phyloP scores from a whole-genome alignment of 495 filamentous ascomycete species.

The Tuber calosporum region DNA sequence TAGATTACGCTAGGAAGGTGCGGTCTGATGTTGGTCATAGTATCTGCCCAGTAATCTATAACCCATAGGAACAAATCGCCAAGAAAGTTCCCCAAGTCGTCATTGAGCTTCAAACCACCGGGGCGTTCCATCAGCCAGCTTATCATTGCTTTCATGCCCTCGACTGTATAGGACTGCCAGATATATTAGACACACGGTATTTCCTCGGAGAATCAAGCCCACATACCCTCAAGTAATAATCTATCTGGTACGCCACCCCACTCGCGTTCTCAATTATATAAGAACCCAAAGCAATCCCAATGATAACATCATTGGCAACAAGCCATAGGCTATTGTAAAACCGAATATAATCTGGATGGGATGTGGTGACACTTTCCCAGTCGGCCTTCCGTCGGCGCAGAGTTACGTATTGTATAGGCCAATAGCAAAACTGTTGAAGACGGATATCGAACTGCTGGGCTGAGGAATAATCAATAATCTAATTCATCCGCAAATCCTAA shows the following conservation, averaged over 20 bases:
- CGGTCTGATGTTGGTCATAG: constrained; percentile 57
- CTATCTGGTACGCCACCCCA: constrained; percentile 77
- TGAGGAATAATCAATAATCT: constrained; percentile 13
- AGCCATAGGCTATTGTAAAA: constrained; percentile 99
- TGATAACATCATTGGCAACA: constrained; percentile 97
- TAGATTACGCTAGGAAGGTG: constrained; percentile 78
- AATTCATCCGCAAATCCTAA: not conserved
- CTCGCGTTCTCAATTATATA: constrained; percentile 94
- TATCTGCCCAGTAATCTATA: constrained; percentile 82
- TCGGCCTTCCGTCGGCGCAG: constrained; percentile 79
- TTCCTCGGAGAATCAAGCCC: not conserved
- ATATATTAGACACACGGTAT: constrained; percentile 5
- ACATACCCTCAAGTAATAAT: constrained; percentile 57
- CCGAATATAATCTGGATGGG: constrained; percentile 95
- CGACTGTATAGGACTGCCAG: constrained; percentile 63
- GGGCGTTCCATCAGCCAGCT: constrained; percentile 95
- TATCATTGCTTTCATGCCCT: constrained; percentile 81
- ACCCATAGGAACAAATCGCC: constrained; percentile 96
- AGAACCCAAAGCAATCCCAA: constrained; percentile 89
- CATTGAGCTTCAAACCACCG: constrained; percentile 97
- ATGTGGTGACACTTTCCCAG: constrained; percentile 92
- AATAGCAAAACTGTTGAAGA: constrained; percentile 97
- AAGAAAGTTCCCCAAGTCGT: constrained; percentile 83
- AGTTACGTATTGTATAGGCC: constrained; percentile 93
- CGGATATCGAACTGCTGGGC: constrained; percentile 99